These are phyloP conservation scores for Astrothelium macrocarpum DNA, from an alignment of 495 filamentous ascomycete species.

Conservation along the genomic window DNA sequence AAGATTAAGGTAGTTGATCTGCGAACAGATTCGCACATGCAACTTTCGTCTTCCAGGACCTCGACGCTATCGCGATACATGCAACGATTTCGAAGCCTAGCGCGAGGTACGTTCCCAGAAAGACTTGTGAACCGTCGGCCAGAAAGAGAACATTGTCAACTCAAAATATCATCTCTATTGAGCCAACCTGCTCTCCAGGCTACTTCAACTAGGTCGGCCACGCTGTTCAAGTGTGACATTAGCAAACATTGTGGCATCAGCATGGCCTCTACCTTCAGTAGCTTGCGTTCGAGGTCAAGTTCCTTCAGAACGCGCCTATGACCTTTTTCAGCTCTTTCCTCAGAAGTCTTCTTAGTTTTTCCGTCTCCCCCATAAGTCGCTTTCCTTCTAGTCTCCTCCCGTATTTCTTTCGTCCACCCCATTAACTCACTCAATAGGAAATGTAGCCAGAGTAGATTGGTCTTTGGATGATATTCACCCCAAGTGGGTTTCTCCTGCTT, in stretches of 20 bases:
- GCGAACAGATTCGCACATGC: too few relatives aligned
- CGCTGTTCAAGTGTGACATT: background rate
- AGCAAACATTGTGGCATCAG: background rate
- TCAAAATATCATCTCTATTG: background rate
- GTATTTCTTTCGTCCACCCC: background rate
- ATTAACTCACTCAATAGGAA: conserved; percentile 27
- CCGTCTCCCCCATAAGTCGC: background rate
- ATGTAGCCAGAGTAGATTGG: conserved; percentile 36
- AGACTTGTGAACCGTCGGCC: too few relatives aligned
- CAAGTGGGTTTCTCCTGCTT: conserved; percentile 16
- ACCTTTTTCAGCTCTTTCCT: background rate
- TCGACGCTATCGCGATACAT: too few relatives aligned
- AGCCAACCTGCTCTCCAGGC: background rate
- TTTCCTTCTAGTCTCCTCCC: background rate
- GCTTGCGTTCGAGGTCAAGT: background rate
- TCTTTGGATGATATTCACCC: conserved; percentile 27
- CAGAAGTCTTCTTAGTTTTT: background rate
- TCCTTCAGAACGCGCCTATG: background rate
- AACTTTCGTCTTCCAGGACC: too few relatives aligned
- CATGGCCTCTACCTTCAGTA: background rate
- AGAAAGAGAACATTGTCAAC: background rate
- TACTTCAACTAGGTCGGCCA: background rate
- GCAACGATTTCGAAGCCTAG: too few relatives aligned
- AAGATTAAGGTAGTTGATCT: too few relatives aligned
- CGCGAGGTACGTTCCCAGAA: too few relatives aligned